Evolutionary conservation across 2,329 filamentous ascomycete genomes (phyloP).

Genomic region (Rhinocladiella similis): DNA sequence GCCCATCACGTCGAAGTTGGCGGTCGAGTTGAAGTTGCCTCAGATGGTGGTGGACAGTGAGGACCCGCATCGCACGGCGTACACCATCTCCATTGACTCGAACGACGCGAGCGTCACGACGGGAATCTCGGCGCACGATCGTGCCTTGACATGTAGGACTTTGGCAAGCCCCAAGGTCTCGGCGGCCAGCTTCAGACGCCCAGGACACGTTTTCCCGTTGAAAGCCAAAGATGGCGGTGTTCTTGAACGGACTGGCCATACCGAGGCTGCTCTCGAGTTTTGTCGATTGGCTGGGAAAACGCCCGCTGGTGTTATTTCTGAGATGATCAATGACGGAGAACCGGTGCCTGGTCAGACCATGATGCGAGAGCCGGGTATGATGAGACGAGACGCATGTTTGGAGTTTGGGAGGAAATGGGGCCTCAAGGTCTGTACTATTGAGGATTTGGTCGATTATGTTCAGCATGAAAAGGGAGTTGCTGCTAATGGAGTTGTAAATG

Average conservation of each 20-base stretch:
- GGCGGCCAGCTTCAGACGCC: conserved; percentile 68
- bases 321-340: conserved; percentile 85
- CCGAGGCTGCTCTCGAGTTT: conserved; percentile 89
- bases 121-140: conserved; percentile 86
- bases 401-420: conserved; percentile 86
- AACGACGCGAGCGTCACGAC: conserved; percentile 73
- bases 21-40: conserved; percentile 72
- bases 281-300: conserved; percentile 80
- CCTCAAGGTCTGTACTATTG: conserved; percentile 92
- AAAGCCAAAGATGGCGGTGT: conserved; percentile 78
- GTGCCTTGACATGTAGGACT: conserved; percentile 74
- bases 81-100: conserved; percentile 86
- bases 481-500: conserved; percentile 10
- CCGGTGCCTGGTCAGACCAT: conserved; percentile 60
- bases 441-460: conserved; percentile 78
- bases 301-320: conserved; percentile 77
- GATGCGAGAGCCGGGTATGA: conserved; percentile 72
- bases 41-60: conserved; percentile 77
- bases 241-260: conserved; percentile 77
- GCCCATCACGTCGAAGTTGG: conserved; percentile 70
- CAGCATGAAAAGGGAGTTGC: conserved; percentile 67
- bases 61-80: conserved; percentile 88
- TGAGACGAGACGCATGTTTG: conserved; percentile 84
- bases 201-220: conserved; percentile 88
- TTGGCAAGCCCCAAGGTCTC: conserved; percentile 68